These are phyloP conservation scores for Paraurostyla sp. DNA, from an alignment of 73 alveolate genomes.

Conservation along the genomic window DNA sequence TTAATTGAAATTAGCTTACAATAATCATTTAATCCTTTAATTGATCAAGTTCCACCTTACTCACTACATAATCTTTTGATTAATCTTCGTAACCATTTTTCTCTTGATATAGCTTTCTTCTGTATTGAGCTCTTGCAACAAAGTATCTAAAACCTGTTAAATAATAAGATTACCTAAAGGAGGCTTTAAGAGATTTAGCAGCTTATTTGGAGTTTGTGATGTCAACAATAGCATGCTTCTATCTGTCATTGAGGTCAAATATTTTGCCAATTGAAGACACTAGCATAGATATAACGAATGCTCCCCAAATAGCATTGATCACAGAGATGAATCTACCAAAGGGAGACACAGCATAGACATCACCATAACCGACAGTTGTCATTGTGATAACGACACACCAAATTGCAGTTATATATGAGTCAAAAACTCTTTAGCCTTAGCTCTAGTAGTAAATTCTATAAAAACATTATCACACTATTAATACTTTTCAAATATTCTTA, in stretches of 20 bases:
- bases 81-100: background rate
- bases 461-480: background rate
- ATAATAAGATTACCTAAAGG: too few species aligned
- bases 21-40: conserved; percentile 4
- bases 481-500: conserved; percentile 75
- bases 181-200: conserved; percentile 30
- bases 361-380: conserved; percentile 89
- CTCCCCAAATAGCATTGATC: conserved; percentile 75
- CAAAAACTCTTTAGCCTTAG: conserved; percentile 49
- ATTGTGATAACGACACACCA: conserved; percentile 78
- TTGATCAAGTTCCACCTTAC: background rate
- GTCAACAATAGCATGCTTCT: conserved; percentile 39
- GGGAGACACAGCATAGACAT: conserved; percentile 75
- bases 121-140: conserved; percentile 5
- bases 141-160: too few species aligned
- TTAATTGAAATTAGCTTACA: too few species aligned
- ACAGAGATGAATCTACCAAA: conserved; percentile 76
- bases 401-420: conserved; percentile 64
- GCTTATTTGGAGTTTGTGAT: conserved; percentile 34
- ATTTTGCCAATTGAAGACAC: conserved; percentile 63
- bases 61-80: background rate
- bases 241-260: conserved; percentile 35
- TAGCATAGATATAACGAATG: conserved; percentile 72
- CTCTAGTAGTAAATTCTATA: conserved; percentile 38
- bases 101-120: background rate